These are phyloP conservation scores for Phaeoacremonium minimum DNA, from an alignment of 2,329 filamentous ascomycete genomes.

Conservation along the genomic window DNA sequence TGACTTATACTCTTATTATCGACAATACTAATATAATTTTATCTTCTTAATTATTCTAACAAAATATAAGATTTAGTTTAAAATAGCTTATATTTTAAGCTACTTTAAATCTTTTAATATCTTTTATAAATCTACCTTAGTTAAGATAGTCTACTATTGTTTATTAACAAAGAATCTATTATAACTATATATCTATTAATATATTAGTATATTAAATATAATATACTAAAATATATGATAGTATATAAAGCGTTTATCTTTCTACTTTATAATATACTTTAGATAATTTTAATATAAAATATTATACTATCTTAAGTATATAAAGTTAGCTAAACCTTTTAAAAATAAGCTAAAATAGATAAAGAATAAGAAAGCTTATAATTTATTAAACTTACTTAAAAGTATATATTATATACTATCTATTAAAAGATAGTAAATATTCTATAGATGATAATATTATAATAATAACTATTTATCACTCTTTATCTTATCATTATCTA, in stretches of 20 bases:
- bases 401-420: conserved; percentile 2
- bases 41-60: background rate
- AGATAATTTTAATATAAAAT: conserved; percentile 2
- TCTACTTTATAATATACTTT: conserved; percentile 5
- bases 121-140: background rate
- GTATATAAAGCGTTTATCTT: conserved; percentile 2
- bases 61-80: background rate
- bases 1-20: background rate
- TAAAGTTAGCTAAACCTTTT: background rate
- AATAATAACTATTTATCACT: conserved; percentile 2
- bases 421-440: no score
- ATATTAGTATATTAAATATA: conserved; percentile 1
- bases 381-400: conserved; percentile 1
- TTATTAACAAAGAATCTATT: conserved; percentile 1
- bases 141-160: background rate
- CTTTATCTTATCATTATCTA: no score
- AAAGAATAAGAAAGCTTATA: conserved; percentile 1
- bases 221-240: conserved; percentile 2
- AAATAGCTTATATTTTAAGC: background rate
- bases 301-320: background rate
- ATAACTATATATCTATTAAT: background rate
- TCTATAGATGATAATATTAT: no score
- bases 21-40: background rate
- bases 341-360: conserved; percentile 3
- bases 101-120: no score